These are phyloP conservation scores for Cordyceps sp. DNA, from an alignment of 2,329 filamentous ascomycete species.

Conservation along the genomic window DNA sequence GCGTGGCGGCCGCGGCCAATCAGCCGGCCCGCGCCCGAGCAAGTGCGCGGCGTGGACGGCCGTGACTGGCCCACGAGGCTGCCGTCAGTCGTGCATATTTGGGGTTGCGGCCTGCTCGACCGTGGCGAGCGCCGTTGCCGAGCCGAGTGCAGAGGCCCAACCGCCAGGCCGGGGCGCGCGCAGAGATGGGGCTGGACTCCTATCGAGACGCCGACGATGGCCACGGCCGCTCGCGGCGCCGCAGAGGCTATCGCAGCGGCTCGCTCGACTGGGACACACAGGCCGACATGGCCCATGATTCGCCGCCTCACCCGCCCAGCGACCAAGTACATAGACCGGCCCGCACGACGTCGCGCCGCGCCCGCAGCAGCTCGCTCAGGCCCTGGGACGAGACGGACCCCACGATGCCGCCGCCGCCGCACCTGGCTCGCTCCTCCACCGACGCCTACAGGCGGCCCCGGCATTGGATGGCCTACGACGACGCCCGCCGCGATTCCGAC, in stretches of 20 bases:
- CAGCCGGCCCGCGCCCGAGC: too few species aligned
- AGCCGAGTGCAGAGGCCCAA: conserved; percentile 9
- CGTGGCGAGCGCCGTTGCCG: conserved; percentile 1
- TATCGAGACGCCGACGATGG: conserved; percentile 13
- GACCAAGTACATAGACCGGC: conserved; percentile 15
- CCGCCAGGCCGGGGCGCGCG: conserved; percentile 7
- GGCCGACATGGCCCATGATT: conserved; percentile 7
- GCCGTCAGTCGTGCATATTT: background rate
- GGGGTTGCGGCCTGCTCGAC: too few species aligned
- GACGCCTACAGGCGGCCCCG: conserved; percentile 14
- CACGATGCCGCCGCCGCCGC: conserved; percentile 12
- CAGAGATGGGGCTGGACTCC: conserved; percentile 15
- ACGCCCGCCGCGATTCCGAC: conserved; percentile 2
- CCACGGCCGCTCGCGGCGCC: conserved; percentile 11
- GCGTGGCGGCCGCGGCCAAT: too few species aligned
- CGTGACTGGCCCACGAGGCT: conserved; percentile 8
- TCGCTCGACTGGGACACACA: conserved; percentile 5
- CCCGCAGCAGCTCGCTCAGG: conserved; percentile 7
- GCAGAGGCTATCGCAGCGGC: conserved; percentile 8
- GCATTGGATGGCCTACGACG: conserved; percentile 10
- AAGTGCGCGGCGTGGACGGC: conserved; percentile 7
- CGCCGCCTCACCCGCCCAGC: conserved; percentile 11
- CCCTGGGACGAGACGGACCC: conserved; percentile 13
- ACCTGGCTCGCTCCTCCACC: conserved; percentile 11
- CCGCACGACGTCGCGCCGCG: conserved; percentile 12